A percentile compares a stretch with the other conserved stretches of the same genome.
Evolutionary conservation across 78 protist species (phyloP).

Genomic region (Dictyostelium intermedium): DNA sequence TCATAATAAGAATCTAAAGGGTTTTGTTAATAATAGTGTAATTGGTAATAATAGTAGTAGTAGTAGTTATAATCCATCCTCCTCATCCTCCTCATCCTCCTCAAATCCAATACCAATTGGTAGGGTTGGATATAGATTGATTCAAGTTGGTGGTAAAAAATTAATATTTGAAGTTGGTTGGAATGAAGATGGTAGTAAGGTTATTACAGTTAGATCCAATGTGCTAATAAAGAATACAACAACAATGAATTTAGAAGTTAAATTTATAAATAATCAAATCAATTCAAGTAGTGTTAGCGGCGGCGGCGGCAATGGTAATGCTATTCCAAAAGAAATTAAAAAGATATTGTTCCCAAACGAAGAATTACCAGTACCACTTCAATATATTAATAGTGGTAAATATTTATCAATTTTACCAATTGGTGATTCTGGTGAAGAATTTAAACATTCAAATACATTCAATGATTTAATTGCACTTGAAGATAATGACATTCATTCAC

Average conservation of each 20-base stretch:
- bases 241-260: conserved; percentile 20
- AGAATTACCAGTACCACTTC: conserved; percentile 53
- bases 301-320: not conserved
- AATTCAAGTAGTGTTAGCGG: not conserved
- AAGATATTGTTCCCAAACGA: conserved; percentile 47
- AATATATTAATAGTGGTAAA: conserved; percentile 19
- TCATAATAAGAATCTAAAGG: not conserved
- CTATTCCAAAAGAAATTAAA: not conserved
- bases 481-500: conserved; percentile 22
- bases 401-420: conserved; percentile 50
- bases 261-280: not conserved
- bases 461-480: conserved; percentile 7
- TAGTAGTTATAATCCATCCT: not conserved
- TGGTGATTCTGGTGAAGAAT: conserved; percentile 18
- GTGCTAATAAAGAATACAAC: conserved; percentile 32
- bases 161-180: conserved; percentile 72
- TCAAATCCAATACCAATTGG: conserved; percentile 48
- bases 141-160: not conserved
- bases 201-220: conserved; percentile 54
- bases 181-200: conserved; percentile 79
- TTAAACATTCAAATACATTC: conserved; percentile 4
- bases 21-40: not conserved
- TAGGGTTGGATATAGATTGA: conserved; percentile 24
- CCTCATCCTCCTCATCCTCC: not conserved
- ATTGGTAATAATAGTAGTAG: not conserved